These are phyloP conservation scores for Leucosporidium yakuticum DNA, from an alignment of 768 basidiomycete genomes.

Conservation along the genomic window DNA sequence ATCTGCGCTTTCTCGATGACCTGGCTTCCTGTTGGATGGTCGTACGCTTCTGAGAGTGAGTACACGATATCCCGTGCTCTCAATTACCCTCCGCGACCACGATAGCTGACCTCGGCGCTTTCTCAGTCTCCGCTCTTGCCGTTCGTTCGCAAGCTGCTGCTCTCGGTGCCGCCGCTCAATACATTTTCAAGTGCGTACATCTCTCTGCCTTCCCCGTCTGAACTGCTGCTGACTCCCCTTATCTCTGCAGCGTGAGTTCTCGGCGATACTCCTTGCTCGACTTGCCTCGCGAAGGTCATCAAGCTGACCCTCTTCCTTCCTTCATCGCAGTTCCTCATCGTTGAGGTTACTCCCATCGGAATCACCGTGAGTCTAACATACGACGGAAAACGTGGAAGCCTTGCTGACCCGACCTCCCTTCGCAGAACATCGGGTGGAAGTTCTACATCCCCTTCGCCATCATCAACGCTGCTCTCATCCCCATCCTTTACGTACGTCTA, in stretches of 20 bases:
- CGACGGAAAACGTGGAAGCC: no score
- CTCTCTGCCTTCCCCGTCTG: no score
- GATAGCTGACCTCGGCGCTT: no score
- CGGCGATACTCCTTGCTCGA: no score
- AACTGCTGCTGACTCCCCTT: no score
- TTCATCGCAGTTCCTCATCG: constrained; percentile 27
- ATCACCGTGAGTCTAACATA: constrained; percentile 5
- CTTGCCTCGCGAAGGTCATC: no score
- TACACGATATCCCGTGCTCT: constrained; percentile 3
- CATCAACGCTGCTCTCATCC: constrained; percentile 14
- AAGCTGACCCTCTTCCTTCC: background rate
- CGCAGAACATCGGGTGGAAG: constrained; percentile 22
- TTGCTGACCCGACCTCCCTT: no score
- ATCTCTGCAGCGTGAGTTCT: no score
- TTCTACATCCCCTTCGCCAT: constrained; percentile 28
- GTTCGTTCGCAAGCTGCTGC: constrained; percentile 30
- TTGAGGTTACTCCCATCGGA: constrained; percentile 35
- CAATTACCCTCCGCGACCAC: no score
- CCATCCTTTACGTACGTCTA: constrained; percentile 4
- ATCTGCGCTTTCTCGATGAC: constrained; percentile 20
- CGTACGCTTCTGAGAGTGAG: constrained; percentile 27
- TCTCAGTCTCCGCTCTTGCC: constrained; percentile 18
- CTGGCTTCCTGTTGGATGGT: constrained; percentile 28
- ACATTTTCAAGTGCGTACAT: constrained; percentile 11
- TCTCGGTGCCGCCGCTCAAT: constrained; percentile 25